Evolutionary conservation across 257 asterid species (phyloP).

Genomic region (Buddleja alternifolia): DNA sequence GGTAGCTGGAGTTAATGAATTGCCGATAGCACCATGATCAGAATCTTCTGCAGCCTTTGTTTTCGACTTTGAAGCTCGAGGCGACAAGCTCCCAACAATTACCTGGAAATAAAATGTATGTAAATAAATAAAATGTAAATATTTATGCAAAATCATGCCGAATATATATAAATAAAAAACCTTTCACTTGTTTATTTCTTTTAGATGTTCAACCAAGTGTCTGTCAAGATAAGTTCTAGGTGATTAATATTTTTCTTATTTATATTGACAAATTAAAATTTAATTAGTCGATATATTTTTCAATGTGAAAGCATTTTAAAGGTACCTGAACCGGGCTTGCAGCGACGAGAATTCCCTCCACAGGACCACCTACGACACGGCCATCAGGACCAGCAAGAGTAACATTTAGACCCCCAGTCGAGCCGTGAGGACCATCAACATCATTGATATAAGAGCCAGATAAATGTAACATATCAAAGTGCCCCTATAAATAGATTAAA

Average conservation of each 20-base stretch:
- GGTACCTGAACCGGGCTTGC: constrained; percentile 83
- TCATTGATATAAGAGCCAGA: constrained; percentile 73
- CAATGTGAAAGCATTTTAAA: constrained; percentile 11
- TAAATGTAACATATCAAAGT: constrained; percentile 69
- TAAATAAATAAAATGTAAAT: not conserved
- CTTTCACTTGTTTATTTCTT: not conserved
- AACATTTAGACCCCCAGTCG: constrained; percentile 63
- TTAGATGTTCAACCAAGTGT: not conserved
- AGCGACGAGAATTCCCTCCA: constrained; percentile 84
- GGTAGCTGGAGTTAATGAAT: constrained; percentile 40
- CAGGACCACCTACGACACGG: constrained; percentile 81
- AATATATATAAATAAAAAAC: not conserved
- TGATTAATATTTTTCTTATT: no score
- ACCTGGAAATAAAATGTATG: constrained; percentile 43
- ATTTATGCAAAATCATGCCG: not conserved
- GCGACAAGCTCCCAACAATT: constrained; percentile 64
- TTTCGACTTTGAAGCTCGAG: constrained; percentile 55
- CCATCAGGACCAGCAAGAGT: constrained; percentile 86
- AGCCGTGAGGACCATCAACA: constrained; percentile 52
- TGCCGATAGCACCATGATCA: constrained; percentile 41
- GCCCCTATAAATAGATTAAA: constrained; percentile 60
- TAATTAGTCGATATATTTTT: not conserved
- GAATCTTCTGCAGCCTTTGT: constrained; percentile 43
- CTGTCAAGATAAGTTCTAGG: no score
- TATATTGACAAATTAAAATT: not conserved